A percentile compares a stretch with the other conserved stretches of the same genome.
Conservation (phyloP, 495 filamentous ascomycete genomes). For the Cercophora newfieldiana region DNA sequence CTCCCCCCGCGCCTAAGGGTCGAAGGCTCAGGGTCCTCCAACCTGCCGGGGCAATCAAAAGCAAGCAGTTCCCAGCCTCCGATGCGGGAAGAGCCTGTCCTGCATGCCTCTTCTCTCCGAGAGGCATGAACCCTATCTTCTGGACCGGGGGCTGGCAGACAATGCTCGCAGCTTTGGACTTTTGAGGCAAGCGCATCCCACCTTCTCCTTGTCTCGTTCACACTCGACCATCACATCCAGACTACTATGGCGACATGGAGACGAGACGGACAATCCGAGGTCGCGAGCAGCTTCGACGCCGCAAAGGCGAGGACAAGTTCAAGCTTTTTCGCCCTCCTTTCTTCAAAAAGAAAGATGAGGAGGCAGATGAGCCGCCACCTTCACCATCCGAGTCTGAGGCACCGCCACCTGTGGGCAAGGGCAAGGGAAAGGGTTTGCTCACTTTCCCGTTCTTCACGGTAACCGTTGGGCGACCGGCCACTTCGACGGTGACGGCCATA, state of each 20-base stretch:
- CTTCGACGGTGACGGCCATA: not conserved
- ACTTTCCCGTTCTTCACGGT: not conserved
- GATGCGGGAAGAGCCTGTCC: not conserved
- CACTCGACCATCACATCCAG: not conserved
- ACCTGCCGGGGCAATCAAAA: not conserved
- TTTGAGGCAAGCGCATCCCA: not conserved
- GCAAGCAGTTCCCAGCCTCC: not conserved
- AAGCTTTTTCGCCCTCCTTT: not conserved
- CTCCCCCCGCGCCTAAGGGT: not conserved
- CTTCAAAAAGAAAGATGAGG: not conserved
- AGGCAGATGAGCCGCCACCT: not conserved
- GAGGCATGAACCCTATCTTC: not conserved
- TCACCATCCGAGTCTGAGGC: too few species aligned
- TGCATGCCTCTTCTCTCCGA: not conserved
- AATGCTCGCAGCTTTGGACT: not conserved
- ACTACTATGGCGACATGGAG: not conserved
- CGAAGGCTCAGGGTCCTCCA: not conserved
- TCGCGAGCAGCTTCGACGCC: not conserved
- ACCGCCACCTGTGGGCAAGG: not conserved
- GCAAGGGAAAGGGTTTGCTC: not conserved
- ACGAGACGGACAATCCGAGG: not conserved
- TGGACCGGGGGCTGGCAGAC: not conserved
- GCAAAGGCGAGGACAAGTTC: not conserved
- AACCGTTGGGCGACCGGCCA: not conserved
- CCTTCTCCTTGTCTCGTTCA: not conserved